Percentiles rank a stretch among this genome's conserved stretches.
Conservation (phyloP, 1,284 basidiomycete genomes). For the Cryptococcus wingfieldii region DNA sequence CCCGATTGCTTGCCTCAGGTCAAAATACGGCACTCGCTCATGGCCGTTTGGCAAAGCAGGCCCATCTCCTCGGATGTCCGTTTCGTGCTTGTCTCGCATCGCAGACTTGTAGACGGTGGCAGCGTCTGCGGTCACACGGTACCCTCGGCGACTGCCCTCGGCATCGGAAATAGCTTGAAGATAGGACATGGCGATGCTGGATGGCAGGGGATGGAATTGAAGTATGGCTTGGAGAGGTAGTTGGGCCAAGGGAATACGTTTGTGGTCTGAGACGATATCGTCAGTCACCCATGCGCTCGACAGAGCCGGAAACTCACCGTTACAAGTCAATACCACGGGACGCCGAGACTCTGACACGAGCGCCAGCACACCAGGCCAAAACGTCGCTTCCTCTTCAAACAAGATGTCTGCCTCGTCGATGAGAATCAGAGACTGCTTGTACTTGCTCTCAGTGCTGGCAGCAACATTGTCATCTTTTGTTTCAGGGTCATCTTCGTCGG, state of each 20-base stretch:
- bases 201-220: constrained; percentile 60
- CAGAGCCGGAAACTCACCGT: constrained; percentile 58
- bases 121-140: not conserved
- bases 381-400: constrained; percentile 82
- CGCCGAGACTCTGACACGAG: constrained; percentile 76
- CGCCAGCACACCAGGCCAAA: constrained; percentile 79
- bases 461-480: not conserved
- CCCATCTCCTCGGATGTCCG: constrained; percentile 33
- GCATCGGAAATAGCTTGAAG: constrained; percentile 62
- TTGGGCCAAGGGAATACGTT: constrained; percentile 63
- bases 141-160: constrained; percentile 49
- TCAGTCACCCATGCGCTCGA: not conserved
- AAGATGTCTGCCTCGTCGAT: constrained; percentile 96
- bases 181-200: constrained; percentile 63
- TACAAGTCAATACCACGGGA: constrained; percentile 88
- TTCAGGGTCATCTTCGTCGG: constrained; percentile 1
- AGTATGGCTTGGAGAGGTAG: constrained; percentile 75
- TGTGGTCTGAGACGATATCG: constrained; percentile 56
- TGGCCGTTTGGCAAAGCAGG: constrained; percentile 48
- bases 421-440: constrained; percentile 81
- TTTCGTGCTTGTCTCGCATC: constrained; percentile 1
- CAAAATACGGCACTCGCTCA: constrained; percentile 50
- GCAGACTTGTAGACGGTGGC: constrained; percentile 3
- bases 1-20: constrained; percentile 60
- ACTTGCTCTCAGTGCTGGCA: constrained; percentile 6